phyloP scores from a whole-genome alignment of 2,329 filamentous ascomycete species.

The Plectosphaerella cucumerina region DNA sequence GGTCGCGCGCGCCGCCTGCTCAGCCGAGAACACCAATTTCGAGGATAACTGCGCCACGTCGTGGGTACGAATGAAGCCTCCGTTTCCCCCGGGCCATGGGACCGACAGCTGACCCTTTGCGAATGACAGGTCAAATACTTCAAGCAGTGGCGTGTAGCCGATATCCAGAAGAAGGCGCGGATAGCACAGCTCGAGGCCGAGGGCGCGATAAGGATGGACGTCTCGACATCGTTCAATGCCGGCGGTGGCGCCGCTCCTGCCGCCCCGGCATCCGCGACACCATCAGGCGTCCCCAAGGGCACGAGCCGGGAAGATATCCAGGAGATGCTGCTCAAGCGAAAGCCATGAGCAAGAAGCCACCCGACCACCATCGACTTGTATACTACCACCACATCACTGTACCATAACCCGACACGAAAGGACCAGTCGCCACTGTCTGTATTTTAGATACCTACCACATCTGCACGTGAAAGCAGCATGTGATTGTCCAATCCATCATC shows the following conservation, averaged over 20 bases:
- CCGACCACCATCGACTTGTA: too few relatives aligned
- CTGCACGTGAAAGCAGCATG: too few relatives aligned
- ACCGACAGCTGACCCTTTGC: background rate
- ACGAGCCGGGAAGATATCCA: constrained; percentile 32
- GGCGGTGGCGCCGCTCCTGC: background rate
- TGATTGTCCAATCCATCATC: too few relatives aligned
- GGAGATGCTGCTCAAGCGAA: constrained; percentile 32
- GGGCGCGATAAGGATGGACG: constrained; percentile 60
- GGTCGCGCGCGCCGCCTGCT: constrained; percentile 33
- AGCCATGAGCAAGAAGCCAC: background rate
- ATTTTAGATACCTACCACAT: too few relatives aligned
- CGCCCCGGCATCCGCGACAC: background rate
- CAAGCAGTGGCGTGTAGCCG: constrained; percentile 92
- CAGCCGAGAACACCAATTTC: constrained; percentile 50
- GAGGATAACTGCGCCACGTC: constrained; percentile 82
- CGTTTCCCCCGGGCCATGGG: background rate
- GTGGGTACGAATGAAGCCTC: constrained; percentile 85
- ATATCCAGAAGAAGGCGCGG: constrained; percentile 78
- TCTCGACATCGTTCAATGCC: constrained; percentile 28
- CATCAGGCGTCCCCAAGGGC: constrained; percentile 12
- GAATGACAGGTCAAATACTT: constrained; percentile 86
- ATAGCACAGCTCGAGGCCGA: constrained; percentile 71
- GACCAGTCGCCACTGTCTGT: too few relatives aligned
- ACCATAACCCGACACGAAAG: too few relatives aligned
- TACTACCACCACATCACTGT: too few relatives aligned